These are phyloP conservation scores for Melampsora occidentalis DNA, from an alignment of 1,284 basidiomycete species.

Conservation along the genomic window DNA sequence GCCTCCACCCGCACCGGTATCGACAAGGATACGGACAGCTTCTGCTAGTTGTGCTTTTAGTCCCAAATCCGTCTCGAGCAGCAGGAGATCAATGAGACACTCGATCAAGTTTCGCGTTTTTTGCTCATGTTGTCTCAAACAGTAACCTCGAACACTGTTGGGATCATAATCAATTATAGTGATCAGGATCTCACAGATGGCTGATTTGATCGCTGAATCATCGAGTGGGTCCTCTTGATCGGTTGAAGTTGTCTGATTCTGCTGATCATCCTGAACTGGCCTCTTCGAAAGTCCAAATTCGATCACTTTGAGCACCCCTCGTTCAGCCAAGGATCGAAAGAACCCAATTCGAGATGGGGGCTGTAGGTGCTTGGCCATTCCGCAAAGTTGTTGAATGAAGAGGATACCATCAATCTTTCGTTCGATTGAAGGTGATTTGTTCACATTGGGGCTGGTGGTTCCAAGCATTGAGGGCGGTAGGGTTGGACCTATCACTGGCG, in stretches of 20 bases:
- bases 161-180: conserved; percentile 88
- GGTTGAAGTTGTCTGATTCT: background rate
- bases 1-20: conserved; percentile 52
- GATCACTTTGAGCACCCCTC: conserved; percentile 81
- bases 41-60: conserved; percentile 88
- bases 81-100: conserved; percentile 72
- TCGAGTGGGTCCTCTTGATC: conserved; percentile 53
- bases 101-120: conserved; percentile 59
- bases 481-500: conserved; percentile 46
- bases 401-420: conserved; percentile 66
- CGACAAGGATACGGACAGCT: conserved; percentile 78
- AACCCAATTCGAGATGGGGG: conserved; percentile 77
- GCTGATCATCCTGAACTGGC: background rate
- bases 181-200: conserved; percentile 82
- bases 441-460: background rate
- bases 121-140: conserved; percentile 72
- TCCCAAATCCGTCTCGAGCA: conserved; percentile 74
- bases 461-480: conserved; percentile 45
- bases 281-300: conserved; percentile 63
- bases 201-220: conserved; percentile 65
- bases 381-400: conserved; percentile 86
- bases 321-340: conserved; percentile 84
- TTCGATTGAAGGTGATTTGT: conserved; percentile 1
- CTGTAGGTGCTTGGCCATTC: conserved; percentile 96
- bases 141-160: conserved; percentile 76